These are phyloP conservation scores for Sporisorium exsertum DNA, from an alignment of 1,284 basidiomycete genomes.

Conservation along the genomic window DNA sequence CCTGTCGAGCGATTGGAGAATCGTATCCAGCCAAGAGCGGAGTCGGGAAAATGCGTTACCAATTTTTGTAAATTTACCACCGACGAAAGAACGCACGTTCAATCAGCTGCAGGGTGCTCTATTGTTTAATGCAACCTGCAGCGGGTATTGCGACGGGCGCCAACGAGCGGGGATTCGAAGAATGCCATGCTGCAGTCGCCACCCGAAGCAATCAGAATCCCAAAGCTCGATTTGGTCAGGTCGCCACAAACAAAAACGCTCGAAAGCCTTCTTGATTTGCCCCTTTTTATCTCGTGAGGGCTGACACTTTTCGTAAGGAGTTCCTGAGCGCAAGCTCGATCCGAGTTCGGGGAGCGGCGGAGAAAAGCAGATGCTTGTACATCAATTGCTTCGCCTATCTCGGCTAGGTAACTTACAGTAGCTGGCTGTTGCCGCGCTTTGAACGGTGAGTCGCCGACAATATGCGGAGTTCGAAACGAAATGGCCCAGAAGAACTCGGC, in stretches of 20 bases:
- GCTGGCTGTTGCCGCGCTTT: neutral
- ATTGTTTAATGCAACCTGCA: too few species aligned
- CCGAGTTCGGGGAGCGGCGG: constrained; percentile 25
- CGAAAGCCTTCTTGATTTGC: too few species aligned
- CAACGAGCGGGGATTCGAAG: too few species aligned
- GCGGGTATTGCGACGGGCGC: too few species aligned
- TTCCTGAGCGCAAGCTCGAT: constrained; percentile 1
- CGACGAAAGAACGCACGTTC: too few species aligned
- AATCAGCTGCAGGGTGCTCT: too few species aligned
- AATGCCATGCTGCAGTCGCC: too few species aligned
- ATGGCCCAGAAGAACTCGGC: neutral
- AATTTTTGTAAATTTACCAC: too few species aligned
- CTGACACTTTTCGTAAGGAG: neutral
- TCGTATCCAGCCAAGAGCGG: too few species aligned
- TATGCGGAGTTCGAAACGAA: neutral
- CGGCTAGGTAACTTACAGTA: neutral
- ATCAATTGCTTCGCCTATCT: neutral
- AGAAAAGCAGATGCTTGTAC: constrained; percentile 1
- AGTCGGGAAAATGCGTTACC: too few species aligned
- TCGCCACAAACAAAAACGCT: too few species aligned
- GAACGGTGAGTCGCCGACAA: neutral
- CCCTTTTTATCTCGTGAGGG: neutral
- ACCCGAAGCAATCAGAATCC: neutral
- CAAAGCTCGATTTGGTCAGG: neutral
- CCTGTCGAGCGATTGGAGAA: too few species aligned